These are phyloP conservation scores for Fusarium scirpi DNA, from an alignment of 2,329 filamentous ascomycete genomes.

Conservation along the genomic window DNA sequence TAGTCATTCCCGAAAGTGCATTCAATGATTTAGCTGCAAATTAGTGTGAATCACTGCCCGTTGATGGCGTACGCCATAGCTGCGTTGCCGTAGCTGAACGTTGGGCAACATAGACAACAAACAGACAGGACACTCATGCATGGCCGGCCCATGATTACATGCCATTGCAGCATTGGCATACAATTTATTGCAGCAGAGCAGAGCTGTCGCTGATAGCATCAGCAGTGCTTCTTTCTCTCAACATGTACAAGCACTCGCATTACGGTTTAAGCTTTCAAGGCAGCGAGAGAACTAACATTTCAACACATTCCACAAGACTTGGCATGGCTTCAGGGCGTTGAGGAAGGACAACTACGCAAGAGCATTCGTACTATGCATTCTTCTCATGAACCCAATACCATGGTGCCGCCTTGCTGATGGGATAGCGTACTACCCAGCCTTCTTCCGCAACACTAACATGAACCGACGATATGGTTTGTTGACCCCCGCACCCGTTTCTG, in stretches of 20 bases:
- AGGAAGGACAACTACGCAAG: slow-evolving; percentile 25
- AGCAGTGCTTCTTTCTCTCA: background rate
- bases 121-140: slow-evolving; percentile 15
- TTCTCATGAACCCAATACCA: slow-evolving; percentile 2
- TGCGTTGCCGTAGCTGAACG: slow-evolving; percentile 33
- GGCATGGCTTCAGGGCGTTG: slow-evolving; percentile 1
- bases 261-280: background rate
- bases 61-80: slow-evolving; percentile 27
- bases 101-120: slow-evolving; percentile 19
- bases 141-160: slow-evolving; percentile 1
- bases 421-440: slow-evolving; percentile 16
- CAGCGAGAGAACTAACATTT: background rate
- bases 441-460: slow-evolving; percentile 8
- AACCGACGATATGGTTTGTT: slow-evolving; percentile 23
- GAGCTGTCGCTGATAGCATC: background rate
- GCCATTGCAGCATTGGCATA: slow-evolving; percentile 1
- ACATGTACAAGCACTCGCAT: background rate
- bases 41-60: slow-evolving; percentile 33
- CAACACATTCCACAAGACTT: slow-evolving; percentile 15
- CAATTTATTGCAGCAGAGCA: background rate
- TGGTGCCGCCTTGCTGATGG: background rate
- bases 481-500: slow-evolving; percentile 24
- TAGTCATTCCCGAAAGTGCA: background rate
- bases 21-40: slow-evolving; percentile 6
- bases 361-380: slow-evolving; percentile 32